These are phyloP conservation scores for Wickerhamomyces silvicola DNA, from an alignment of 805 yeast genomes.

Conservation along the genomic window DNA sequence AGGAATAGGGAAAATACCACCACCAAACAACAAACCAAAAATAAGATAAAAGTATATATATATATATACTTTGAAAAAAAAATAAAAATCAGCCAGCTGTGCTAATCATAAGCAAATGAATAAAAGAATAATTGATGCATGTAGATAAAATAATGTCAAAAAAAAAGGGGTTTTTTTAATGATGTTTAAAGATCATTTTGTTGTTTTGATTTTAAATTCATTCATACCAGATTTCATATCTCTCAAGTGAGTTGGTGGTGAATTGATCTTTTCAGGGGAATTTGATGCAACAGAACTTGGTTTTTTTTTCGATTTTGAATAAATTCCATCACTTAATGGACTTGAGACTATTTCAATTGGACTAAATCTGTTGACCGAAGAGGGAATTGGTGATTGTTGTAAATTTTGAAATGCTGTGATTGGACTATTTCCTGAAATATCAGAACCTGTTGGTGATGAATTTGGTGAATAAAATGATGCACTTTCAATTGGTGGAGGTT, in stretches of 20 bases:
- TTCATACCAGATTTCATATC: conserved; percentile 15
- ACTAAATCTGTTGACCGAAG: conserved; percentile 10
- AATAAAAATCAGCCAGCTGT: no score
- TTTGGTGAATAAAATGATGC: conserved; percentile 15
- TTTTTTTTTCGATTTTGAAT: conserved; percentile 2
- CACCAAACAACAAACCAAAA: no score
- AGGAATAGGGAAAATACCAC: no score
- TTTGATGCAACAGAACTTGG: conserved; percentile 1
- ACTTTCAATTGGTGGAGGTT: conserved; percentile 20
- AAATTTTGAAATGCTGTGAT: conserved; percentile 5
- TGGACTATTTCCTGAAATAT: conserved; percentile 18
- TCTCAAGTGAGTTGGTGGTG: conserved; percentile 5
- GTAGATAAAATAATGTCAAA: no score
- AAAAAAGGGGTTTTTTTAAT: no score
- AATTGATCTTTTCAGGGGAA: neutral
- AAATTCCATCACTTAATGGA: conserved; percentile 2
- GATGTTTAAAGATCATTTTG: no score
- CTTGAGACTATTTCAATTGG: conserved; percentile 7
- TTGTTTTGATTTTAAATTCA: conserved; percentile 13
- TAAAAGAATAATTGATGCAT: no score
- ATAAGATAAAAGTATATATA: no score
- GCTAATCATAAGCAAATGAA: no score
- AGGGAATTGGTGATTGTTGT: conserved; percentile 13
- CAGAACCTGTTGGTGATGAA: conserved; percentile 21
- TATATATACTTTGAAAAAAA: no score